phyloP scores from a whole-genome alignment of 2,329 filamentous ascomycete genomes.

The Colletotrichum echinochloae region DNA sequence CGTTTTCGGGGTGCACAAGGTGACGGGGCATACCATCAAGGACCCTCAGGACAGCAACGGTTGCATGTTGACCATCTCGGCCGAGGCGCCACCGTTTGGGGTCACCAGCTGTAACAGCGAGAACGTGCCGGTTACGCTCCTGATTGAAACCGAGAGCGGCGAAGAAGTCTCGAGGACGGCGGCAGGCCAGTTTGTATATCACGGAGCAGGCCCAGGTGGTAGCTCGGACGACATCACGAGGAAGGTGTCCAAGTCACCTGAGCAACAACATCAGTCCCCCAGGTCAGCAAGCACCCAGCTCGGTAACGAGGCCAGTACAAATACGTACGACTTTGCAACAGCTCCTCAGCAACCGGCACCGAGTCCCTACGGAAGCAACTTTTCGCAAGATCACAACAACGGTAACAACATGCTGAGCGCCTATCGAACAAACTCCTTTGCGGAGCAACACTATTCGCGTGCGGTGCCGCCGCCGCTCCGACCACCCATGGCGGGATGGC shows the following conservation, averaged over 20 bases:
- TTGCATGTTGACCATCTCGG: constrained; percentile 78
- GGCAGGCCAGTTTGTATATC: constrained; percentile 61
- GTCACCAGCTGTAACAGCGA: constrained; percentile 62
- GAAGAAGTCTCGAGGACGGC: constrained; percentile 64
- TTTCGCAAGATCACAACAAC: constrained; percentile 57
- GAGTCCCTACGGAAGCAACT: constrained; percentile 52
- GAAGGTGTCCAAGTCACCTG: constrained; percentile 57
- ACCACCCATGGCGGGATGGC: constrained; percentile 56
- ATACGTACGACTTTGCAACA: constrained; percentile 68
- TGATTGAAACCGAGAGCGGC: constrained; percentile 64
- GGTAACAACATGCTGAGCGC: constrained; percentile 65
- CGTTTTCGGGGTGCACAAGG: constrained; percentile 81
- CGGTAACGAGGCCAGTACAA: constrained; percentile 59
- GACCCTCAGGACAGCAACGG: constrained; percentile 67
- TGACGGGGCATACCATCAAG: constrained; percentile 73
- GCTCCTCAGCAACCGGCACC: constrained; percentile 54
- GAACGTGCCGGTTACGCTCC: constrained; percentile 67
- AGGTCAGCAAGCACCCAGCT: constrained; percentile 46
- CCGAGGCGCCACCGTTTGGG: constrained; percentile 74
- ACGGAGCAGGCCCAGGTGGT: constrained; percentile 51
- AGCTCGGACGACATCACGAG: constrained; percentile 56
- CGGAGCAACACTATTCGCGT: constrained; percentile 59
- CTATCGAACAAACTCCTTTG: constrained; percentile 65
- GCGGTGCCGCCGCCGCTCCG: constrained; percentile 51
- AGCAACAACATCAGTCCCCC: constrained; percentile 56